These are phyloP conservation scores for Trichoderma sp. DNA, from an alignment of 2,329 filamentous ascomycete genomes.

Conservation along the genomic window DNA sequence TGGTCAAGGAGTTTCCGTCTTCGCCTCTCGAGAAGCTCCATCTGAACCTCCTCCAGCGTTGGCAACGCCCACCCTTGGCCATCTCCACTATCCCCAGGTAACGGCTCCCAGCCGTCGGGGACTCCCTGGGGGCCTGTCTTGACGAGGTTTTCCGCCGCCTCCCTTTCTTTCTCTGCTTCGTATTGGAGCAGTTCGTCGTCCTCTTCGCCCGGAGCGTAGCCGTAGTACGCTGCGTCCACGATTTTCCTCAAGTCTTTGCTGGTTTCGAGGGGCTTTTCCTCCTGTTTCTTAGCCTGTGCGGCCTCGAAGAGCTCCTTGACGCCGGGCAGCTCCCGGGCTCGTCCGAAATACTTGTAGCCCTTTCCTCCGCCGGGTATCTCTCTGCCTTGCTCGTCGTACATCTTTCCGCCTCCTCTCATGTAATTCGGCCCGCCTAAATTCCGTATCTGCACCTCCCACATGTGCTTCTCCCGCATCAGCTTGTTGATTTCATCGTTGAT, in stretches of 20 bases:
- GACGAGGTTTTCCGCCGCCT: constrained; percentile 69
- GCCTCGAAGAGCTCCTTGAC: constrained; percentile 96
- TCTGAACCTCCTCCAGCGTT: constrained; percentile 86
- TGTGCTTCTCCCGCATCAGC: constrained; percentile 97
- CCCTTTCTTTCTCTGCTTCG: constrained; percentile 78
- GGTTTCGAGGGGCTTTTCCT: constrained; percentile 62
- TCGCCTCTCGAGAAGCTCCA: constrained; percentile 84
- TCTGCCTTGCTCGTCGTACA: constrained; percentile 70
- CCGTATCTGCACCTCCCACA: constrained; percentile 97
- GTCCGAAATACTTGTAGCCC: constrained; percentile 91
- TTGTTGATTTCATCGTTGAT: constrained; percentile 99
- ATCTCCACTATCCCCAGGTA: constrained; percentile 85
- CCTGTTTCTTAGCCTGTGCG: constrained; percentile 57
- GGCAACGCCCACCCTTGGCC: constrained; percentile 80
- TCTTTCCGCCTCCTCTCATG: constrained; percentile 69
- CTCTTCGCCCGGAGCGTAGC: constrained; percentile 90
- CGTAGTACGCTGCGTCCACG: constrained; percentile 94
- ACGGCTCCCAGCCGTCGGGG: constrained; percentile 72
- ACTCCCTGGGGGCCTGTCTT: constrained; percentile 53
- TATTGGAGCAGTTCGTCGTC: constrained; percentile 76
- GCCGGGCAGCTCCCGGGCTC: constrained; percentile 83
- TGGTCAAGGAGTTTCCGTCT: constrained; percentile 82
- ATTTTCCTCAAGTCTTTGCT: constrained; percentile 67
- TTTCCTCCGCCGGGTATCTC: constrained; percentile 75
- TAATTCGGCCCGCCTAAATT: constrained; percentile 97